Conservation (phyloP, 352 stramenopile species). For the Phytopythium chamaehyphon region DNA sequence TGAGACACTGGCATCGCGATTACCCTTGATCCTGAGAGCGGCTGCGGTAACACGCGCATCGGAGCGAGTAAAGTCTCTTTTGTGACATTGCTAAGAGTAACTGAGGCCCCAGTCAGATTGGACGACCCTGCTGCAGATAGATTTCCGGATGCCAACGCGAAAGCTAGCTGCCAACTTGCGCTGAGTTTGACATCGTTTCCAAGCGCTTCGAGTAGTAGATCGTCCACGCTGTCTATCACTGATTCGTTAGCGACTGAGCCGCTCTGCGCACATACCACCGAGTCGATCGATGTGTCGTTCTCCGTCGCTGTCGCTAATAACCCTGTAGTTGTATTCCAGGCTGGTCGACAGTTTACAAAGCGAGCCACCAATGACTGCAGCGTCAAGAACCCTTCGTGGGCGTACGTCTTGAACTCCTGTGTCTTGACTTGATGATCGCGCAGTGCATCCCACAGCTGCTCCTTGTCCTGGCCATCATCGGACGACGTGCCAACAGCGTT, state of each 20-base stretch:
- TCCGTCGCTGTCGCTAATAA: constrained; percentile 8
- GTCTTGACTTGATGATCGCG: constrained; percentile 10
- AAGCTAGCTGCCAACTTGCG: constrained; percentile 4
- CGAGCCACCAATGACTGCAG: constrained; percentile 41
- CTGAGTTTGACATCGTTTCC: constrained; percentile 19
- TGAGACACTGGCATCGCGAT: constrained; percentile 29
- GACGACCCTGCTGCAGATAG: background rate
- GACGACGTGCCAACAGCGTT: constrained; percentile 12
- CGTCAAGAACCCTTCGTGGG: constrained; percentile 34
- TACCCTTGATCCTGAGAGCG: constrained; percentile 20
- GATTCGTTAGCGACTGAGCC: constrained; percentile 12
- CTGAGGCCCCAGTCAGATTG: constrained; percentile 4
- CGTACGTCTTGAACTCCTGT: constrained; percentile 30
- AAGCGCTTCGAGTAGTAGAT: constrained; percentile 16
- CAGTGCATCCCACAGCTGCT: constrained; percentile 12
- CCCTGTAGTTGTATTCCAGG: constrained; percentile 20
- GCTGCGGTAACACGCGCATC: constrained; percentile 30
- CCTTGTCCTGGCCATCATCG: constrained; percentile 6
- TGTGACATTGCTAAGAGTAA: constrained; percentile 7
- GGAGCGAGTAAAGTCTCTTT: constrained; percentile 21
- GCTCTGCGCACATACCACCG: constrained; percentile 11
- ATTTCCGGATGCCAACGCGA: constrained; percentile 1
- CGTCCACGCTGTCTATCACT: constrained; percentile 8
- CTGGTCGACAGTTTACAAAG: constrained; percentile 35
- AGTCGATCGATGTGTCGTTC: background rate